Evolutionary conservation across 257 asterid species (phyloP).

Genomic region (Nicotiana benthamiana): DNA sequence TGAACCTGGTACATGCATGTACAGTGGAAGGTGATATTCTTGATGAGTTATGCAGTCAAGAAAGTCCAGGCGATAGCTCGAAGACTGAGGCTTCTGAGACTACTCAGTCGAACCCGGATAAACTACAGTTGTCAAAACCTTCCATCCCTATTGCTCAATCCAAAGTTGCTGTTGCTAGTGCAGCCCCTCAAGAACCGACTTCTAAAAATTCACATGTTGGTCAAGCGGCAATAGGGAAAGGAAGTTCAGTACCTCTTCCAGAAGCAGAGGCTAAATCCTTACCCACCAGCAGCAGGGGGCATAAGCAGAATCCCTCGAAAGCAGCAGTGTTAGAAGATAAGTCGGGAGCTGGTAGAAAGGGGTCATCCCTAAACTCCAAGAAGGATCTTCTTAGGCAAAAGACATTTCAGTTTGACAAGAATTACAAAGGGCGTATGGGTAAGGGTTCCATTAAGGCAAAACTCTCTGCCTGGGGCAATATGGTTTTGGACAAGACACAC

Average conservation of each 20-base stretch:
- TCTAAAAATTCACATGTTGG: slow-evolving; percentile 11
- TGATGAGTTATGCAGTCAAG: slow-evolving; percentile 21
- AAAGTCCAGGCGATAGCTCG: slow-evolving; percentile 17
- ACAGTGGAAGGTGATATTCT: slow-evolving; percentile 25
- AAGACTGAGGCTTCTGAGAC: slow-evolving; percentile 21
- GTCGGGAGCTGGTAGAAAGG: slow-evolving; percentile 28
- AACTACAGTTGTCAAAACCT: slow-evolving; percentile 14
- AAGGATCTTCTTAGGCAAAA: slow-evolving; percentile 60
- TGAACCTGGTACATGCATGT: slow-evolving; percentile 61
- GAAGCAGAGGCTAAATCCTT: slow-evolving; percentile 31
- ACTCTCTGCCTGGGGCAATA: slow-evolving; percentile 56
- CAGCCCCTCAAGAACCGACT: slow-evolving; percentile 15
- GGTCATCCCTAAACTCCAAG: slow-evolving; percentile 33
- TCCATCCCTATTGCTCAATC: slow-evolving; percentile 15
- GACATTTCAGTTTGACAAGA: slow-evolving; percentile 54
- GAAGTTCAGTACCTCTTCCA: slow-evolving; percentile 21
- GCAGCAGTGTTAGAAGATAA: slow-evolving; percentile 32
- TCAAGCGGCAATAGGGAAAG: slow-evolving; percentile 21
- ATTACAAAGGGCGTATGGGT: slow-evolving; percentile 42
- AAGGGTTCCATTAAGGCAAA: slow-evolving; percentile 67
- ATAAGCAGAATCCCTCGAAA: slow-evolving; percentile 16
- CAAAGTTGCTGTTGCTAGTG: slow-evolving; percentile 14
- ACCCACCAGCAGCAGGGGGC: slow-evolving; percentile 17
- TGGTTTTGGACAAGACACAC: slow-evolving; percentile 50
- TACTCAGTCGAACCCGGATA: slow-evolving; percentile 19